Base-by-base conservation (phyloP, 2,329 filamentous ascomycete species). In the Periconia digitata region DNA sequence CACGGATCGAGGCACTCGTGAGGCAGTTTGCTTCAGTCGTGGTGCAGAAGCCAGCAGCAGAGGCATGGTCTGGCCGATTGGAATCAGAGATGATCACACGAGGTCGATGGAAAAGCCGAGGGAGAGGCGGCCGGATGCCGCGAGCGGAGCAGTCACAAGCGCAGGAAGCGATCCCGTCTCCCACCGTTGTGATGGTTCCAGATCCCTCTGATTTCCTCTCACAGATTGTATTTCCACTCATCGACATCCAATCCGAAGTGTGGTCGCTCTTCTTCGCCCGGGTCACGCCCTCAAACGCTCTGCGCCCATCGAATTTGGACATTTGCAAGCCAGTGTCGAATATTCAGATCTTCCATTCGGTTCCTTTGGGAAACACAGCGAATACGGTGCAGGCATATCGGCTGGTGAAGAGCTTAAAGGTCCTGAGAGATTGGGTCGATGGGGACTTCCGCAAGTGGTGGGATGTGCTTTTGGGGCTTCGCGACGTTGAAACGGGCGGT, bases 371-470 rank as follows among this genome's bases (percentile, higher is more conserved):
- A 37, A 47, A 50, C 34, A 53, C 47, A 18, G 50, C 47, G 38
- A 53, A 53, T 46, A 53, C 44, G 29, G 50, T 44, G 36, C 47
- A 53, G 47, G 47, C 47, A 39, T 53, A 53, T 48, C 47, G 47
- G 47, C 47, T 53, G 42, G 38, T 50, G 16, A 50, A 50, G 47
- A 50, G 44, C 50, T 47, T 53, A 38, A 53, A 46, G 40, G 47
- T 47, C 37, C 50, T 53, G 24, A 50, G 44, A 40, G 43, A 37
- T 21, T 53, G 41, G 47, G 29, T 53, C 37, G 44, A 53, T 32
- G 10, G 10, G 5, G 27, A 53, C 18, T 49, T 53, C 40, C 35
- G 43, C 21, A 50, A 43, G 47, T 53, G 37, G 50, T 53, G 50
- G 50, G 50, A 53, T 50, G 27, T 21, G 37, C 5, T 53, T 46